Evolutionary conservation across 2,329 filamentous ascomycete species (phyloP), one percentile per base, ranked within the genome.

Genomic region (Aureobasidium sp.): DNA sequence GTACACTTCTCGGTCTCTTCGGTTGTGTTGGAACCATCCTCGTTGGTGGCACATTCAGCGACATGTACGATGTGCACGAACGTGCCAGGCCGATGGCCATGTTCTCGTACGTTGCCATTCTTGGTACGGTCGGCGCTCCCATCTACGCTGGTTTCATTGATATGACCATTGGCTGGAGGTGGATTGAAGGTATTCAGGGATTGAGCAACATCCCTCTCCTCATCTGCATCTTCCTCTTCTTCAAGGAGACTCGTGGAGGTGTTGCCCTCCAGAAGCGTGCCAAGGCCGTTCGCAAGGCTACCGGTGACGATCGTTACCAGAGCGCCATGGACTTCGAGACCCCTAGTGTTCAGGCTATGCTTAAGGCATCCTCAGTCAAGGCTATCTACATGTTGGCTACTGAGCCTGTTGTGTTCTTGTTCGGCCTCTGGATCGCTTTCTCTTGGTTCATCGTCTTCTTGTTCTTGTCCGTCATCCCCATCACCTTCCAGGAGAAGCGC

Each of bases 61-160:
- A 80, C 66, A 79, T 80, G 76, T 80, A 78, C 66, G 71, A 72
- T 15, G 77, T 76, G 0, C 73, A 77, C 45, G 70, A 78, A 62
- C 76, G 77, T 49, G 76, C 77, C 45, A 72, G 74, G 30, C 76
- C 78, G 36, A 79, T 80, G 77, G 77, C 78, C 11, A 73, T 74
- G 59, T 80, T 80, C 72, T 74, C 76, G 15, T 80, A 75, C 70
- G 72, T 81, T 45, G 78, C 78, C 64, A 80, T 80, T 61, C 74
- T 80, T 62, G 80, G 80, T 48, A 82, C 80, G 10, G 79, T 82
- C 30, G 77, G 74, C 5, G 80, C 80, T 3, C 80, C 80, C 32
- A 81, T 82, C 66, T 81, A 82, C 67, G 78, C 79, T 50, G 78
- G 79, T 47, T 81, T 81, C 72, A 81, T 82, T 67, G 78, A 81